phyloP scores from a whole-genome alignment of 495 filamentous ascomycete genomes.

The Talaromyces borbonicus region DNA sequence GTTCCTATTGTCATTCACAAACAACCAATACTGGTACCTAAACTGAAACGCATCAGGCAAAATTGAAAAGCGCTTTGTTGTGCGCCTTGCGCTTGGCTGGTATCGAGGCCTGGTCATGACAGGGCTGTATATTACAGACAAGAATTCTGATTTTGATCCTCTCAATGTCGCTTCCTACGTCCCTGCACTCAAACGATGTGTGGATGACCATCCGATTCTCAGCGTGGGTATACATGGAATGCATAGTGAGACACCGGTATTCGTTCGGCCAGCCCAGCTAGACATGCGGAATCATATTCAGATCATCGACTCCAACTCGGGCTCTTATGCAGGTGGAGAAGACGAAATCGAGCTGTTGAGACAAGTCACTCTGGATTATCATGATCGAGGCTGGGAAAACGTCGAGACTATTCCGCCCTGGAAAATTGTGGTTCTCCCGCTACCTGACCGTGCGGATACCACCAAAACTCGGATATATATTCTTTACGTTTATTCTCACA shows the following conservation, averaged over 20 bases:
- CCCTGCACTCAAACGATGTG: conserved; percentile 13
- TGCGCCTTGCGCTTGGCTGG: conserved; percentile 12
- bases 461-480: conserved; percentile 8
- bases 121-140: conserved; percentile 9
- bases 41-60: conserved; percentile 10
- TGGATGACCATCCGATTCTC: conserved; percentile 11
- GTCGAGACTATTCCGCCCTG: conserved; percentile 12
- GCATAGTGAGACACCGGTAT: conserved; percentile 8
- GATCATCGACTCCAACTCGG: conserved; percentile 4
- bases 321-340: background rate
- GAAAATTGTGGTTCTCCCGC: conserved; percentile 11
- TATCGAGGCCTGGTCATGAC: conserved; percentile 11
- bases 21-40: background rate
- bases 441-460: background rate
- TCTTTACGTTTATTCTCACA: conserved; percentile 12
- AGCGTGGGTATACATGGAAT: conserved; percentile 7
- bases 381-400: conserved; percentile 9
- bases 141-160: background rate
- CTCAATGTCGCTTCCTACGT: conserved; percentile 4
- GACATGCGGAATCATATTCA: conserved; percentile 10
- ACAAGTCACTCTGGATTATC: conserved; percentile 3
- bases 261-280: conserved; percentile 4
- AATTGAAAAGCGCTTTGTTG: conserved; percentile 12
- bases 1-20: background rate
- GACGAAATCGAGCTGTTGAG: conserved; percentile 7